Percentiles rank a stretch among this genome's conserved stretches.
Evolutionary conservation across 345 rosid species (phyloP).

Genomic region (Erysimum cheiranthoides): DNA sequence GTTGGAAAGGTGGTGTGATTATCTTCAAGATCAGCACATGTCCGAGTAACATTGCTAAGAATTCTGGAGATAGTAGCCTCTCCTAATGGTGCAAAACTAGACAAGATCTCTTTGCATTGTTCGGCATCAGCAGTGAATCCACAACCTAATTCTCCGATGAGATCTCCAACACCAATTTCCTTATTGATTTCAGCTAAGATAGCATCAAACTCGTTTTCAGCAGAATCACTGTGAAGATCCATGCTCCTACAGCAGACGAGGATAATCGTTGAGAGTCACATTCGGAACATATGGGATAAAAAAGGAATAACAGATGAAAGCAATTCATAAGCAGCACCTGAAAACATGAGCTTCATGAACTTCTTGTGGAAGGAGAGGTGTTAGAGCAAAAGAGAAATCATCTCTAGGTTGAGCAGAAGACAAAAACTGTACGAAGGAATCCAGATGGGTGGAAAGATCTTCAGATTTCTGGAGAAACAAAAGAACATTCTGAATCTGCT

Average conservation of each 20-base stretch:
- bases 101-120: conserved; percentile 76
- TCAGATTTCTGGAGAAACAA: conserved; percentile 79
- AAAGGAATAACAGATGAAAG: conserved; percentile 16
- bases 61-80: conserved; percentile 76
- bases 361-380: conserved; percentile 70
- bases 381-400: conserved; percentile 55
- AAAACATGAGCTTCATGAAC: conserved; percentile 57
- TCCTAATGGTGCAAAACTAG: conserved; percentile 71
- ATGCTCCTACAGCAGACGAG: conserved; percentile 51
- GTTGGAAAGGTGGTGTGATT: conserved; percentile 64
- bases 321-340: conserved; percentile 53
- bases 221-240: conserved; percentile 53
- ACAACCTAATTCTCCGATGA: conserved; percentile 86
- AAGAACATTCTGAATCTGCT: conserved; percentile 73
- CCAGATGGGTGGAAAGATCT: conserved; percentile 74
- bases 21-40: conserved; percentile 48
- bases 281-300: not conserved
- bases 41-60: conserved; percentile 61
- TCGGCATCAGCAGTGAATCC: conserved; percentile 76
- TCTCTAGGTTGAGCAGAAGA: conserved; percentile 65
- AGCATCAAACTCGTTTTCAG: conserved; percentile 71
- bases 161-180: conserved; percentile 77
- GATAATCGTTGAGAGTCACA: conserved; percentile 27
- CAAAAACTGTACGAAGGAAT: conserved; percentile 69
- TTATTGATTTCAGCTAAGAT: conserved; percentile 85